Percentiles rank a stretch among this genome's conserved stretches.
Evolutionary conservation across 2,329 filamentous ascomycete genomes (phyloP).

Genomic region (Pseudopyrenochaeta lycopersici): DNA sequence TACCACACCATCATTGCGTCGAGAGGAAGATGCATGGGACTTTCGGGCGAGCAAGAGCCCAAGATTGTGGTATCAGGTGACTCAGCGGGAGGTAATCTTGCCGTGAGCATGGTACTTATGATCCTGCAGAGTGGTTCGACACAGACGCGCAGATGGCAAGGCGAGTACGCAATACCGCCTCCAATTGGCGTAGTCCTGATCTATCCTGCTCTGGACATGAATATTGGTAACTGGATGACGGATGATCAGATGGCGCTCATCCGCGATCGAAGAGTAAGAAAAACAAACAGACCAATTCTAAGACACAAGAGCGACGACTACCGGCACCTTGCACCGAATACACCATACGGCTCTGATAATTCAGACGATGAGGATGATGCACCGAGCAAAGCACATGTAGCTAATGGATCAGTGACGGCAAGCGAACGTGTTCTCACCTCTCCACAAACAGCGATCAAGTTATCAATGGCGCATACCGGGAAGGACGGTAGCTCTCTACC

Average conservation of each 20-base stretch:
- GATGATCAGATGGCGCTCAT: slow-evolving; percentile 97
- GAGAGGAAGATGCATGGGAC: slow-evolving; percentile 77
- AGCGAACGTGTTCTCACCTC: slow-evolving; percentile 40
- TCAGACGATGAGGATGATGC: slow-evolving; percentile 62
- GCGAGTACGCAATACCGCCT: slow-evolving; percentile 69
- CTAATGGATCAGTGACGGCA: slow-evolving; percentile 18
- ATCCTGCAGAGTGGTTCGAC: slow-evolving; percentile 77
- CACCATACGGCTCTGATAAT: slow-evolving; percentile 81
- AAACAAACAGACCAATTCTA: slow-evolving; percentile 80
- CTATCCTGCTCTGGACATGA: slow-evolving; percentile 94
- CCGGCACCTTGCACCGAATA: slow-evolving; percentile 79
- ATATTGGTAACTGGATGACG: slow-evolving; percentile 98
- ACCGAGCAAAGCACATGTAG: slow-evolving; percentile 16
- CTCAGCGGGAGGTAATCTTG: slow-evolving; percentile 83
- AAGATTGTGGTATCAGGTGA: slow-evolving; percentile 79
- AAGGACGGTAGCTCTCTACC: slow-evolving; percentile 33
- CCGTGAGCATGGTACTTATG: slow-evolving; percentile 85
- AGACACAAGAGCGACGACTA: slow-evolving; percentile 90
- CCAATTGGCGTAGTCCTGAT: slow-evolving; percentile 85
- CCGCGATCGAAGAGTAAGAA: slow-evolving; percentile 79
- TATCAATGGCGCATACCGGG: slow-evolving; percentile 51
- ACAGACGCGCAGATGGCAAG: slow-evolving; percentile 64
- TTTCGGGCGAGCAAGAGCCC: slow-evolving; percentile 72
- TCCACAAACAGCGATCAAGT: slow-evolving; percentile 46
- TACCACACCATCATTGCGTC: slow-evolving; percentile 78